Base-by-base conservation (phyloP, 2,329 filamentous ascomycete species). In the Dothiorella sarmentorum region DNA sequence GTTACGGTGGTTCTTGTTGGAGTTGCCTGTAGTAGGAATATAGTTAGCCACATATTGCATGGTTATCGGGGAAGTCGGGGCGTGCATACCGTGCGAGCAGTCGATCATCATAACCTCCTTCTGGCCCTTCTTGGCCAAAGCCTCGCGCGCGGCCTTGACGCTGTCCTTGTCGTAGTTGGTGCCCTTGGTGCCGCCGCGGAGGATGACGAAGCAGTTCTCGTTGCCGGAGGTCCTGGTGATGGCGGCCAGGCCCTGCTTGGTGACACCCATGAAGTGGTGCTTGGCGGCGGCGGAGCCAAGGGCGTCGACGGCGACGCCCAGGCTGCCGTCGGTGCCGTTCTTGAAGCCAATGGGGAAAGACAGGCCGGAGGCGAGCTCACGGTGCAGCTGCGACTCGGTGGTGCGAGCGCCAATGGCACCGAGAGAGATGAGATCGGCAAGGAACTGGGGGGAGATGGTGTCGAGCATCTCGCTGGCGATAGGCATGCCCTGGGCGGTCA, bases 271-370 rank as follows among this genome's bases (percentile, higher is more conserved):
- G 82, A 99, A 99, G 80, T 97, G 93, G 76, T 99, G 94, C 75
- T 84, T 86, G n/a, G 88, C 82, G 60, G 87, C 86, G 1, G 89
- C 89, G 27, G 76, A 74, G 43, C 93, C 94, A 72, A 97, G 97
- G 31, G 94, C 94, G 72, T 99, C 94, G 68, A 97, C 95, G 18
- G 93, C 92, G 18, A 97, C 92, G 26, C 85, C 86, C 59, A 99
- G 80, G 67, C 88, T 91, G 40, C 94, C 94, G 69, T 99, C 94
- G 22, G 94, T 99, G 62, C 94, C 94, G 76, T 99, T 99, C 85
- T 99, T 99, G 88, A 97, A 99, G 61, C 94, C 94, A 65, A 99
- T 92, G 20, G 94, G 94, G 87, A 97, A 97, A 60, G 90, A 96
- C 56, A 97, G 83, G 67, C 94, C 94, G 26, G 90, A 95, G 4